phyloP scores from a whole-genome alignment of 306 rosid species.

The Lathyrus sativus region DNA sequence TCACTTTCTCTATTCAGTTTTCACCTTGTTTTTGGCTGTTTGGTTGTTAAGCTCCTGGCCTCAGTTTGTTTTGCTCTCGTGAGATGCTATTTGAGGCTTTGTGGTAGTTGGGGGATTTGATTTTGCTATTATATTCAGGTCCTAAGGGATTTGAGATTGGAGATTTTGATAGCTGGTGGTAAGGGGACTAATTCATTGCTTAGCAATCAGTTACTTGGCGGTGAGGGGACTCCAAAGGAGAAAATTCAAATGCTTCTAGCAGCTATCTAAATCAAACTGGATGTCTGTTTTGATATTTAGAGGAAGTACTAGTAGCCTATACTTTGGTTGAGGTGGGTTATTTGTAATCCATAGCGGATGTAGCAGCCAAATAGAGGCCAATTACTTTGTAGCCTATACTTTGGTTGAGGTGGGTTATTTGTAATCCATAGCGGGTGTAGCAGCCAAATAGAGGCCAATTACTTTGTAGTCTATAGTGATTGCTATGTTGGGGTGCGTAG shows the following conservation, averaged over 20 bases:
- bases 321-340: constrained; percentile 23
- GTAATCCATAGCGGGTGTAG: neutral
- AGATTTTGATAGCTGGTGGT: neutral
- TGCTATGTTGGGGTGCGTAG: neutral
- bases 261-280: neutral
- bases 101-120: neutral
- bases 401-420: constrained; percentile 22
- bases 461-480: neutral
- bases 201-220: neutral
- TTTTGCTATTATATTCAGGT: neutral
- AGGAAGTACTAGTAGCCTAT: constrained; percentile 1
- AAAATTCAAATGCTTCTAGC: constrained; percentile 8
- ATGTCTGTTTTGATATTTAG: constrained; percentile 11
- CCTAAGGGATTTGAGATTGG: neutral
- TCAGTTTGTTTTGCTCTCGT: neutral
- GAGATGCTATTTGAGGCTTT: constrained; percentile 3
- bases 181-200: neutral
- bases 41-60: constrained; percentile 1
- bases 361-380: neutral
- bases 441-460: constrained; percentile 1
- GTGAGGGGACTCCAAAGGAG: neutral
- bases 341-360: neutral
- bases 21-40: neutral
- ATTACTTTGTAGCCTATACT: neutral
- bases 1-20: constrained; percentile 14